These are phyloP conservation scores for Pythium brassicae DNA, from an alignment of 352 stramenopile species.

Conservation along the genomic window DNA sequence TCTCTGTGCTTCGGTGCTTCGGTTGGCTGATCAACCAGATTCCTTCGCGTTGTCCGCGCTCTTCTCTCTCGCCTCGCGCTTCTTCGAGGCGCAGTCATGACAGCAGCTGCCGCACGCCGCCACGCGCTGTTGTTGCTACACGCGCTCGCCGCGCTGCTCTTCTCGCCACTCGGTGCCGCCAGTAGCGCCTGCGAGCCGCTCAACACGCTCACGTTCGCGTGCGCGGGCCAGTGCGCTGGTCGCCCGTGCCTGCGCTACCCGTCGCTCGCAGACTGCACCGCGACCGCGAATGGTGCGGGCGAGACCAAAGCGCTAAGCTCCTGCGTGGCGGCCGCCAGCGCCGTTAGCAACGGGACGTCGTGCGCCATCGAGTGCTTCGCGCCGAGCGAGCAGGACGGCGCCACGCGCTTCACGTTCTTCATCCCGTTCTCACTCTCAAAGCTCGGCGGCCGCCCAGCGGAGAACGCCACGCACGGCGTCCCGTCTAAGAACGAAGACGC, in stretches of 20 bases:
- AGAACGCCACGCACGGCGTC: slow-evolving; percentile 8
- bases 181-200: slow-evolving; percentile 5
- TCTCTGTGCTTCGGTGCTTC: no score
- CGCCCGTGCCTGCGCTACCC: slow-evolving; percentile 11
- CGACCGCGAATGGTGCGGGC: background rate
- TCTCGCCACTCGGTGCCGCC: no score
- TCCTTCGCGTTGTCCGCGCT: no score
- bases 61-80: no score
- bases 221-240: background rate
- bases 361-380: slow-evolving; percentile 15
- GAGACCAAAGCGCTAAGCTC: slow-evolving; percentile 8
- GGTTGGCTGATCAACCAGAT: no score
- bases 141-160: background rate
- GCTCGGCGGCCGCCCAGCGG: slow-evolving; percentile 1
- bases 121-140: no score
- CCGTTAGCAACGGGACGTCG: background rate
- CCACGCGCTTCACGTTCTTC: slow-evolving; percentile 11
- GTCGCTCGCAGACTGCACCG: slow-evolving; percentile 2
- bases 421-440: slow-evolving; percentile 12
- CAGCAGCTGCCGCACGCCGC: no score
- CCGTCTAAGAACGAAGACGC: slow-evolving; percentile 15
- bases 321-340: background rate
- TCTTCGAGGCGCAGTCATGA: no score
- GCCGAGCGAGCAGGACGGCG: background rate
- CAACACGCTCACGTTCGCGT: slow-evolving; percentile 15